Percentiles rank a stretch among this genome's conserved stretches.
These are phyloP conservation scores for Colletotrichum sp. DNA, from an alignment of 2,329 filamentous ascomycete species.

Conservation along the genomic window DNA sequence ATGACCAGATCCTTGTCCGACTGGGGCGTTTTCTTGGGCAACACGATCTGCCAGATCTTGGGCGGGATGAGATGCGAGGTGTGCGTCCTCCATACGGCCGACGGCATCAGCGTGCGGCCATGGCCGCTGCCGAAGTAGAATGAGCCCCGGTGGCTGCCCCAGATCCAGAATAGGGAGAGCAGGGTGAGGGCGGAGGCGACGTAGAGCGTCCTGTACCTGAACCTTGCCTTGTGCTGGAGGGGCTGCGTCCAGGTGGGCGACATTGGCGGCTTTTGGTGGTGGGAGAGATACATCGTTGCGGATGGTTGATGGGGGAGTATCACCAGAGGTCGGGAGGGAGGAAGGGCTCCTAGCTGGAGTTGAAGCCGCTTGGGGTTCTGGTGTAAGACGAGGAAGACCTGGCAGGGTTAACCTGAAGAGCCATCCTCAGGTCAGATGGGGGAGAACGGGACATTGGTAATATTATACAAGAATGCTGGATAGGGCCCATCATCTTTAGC, in stretches of 20 bases:
- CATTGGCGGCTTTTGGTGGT: background rate
- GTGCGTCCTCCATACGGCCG: background rate
- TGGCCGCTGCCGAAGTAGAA: background rate
- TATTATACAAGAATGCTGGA: background rate
- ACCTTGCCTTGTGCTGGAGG: background rate
- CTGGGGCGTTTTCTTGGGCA: background rate
- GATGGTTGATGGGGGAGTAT: background rate
- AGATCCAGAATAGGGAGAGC: background rate
- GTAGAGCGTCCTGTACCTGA: background rate
- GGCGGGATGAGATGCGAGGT: background rate
- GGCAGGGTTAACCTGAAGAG: background rate
- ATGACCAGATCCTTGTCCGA: background rate
- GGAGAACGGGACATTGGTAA: background rate
- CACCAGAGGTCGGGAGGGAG: background rate
- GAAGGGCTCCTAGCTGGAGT: background rate
- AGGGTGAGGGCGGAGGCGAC: background rate
- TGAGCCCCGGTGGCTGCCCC: background rate
- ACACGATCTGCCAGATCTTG: conserved; percentile 21
- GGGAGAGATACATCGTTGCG: background rate
- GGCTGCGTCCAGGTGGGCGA: conserved; percentile 1
- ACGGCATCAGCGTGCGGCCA: background rate
- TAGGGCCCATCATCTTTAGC: background rate
- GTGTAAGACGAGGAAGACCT: background rate
- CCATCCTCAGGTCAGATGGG: background rate
- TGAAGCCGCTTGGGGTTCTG: background rate